phyloP scores from a whole-genome alignment of 352 stramenopile species.

The Globisporangium iwayamae region DNA sequence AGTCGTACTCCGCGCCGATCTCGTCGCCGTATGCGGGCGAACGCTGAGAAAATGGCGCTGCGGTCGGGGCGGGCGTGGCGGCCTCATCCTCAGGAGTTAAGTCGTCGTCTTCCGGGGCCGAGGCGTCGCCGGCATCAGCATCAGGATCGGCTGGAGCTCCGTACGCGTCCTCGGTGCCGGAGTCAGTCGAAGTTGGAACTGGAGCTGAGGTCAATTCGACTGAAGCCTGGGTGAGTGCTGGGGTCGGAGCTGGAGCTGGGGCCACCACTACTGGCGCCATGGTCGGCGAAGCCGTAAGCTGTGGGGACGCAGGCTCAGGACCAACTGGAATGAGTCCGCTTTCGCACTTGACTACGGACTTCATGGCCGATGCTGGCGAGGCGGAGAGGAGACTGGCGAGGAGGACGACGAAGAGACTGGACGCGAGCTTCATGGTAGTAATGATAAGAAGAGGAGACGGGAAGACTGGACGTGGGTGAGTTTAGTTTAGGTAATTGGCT shows the following conservation, averaged over 20 bases:
- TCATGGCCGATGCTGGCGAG: neutral
- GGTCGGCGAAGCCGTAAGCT: neutral
- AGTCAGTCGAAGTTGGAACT: neutral
- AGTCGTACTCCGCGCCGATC: neutral
- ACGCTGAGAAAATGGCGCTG: neutral
- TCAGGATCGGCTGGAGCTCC: neutral
- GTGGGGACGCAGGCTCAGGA: neutral
- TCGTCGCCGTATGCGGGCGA: neutral
- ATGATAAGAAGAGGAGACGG: neutral
- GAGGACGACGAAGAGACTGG: neutral
- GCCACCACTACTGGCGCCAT: neutral
- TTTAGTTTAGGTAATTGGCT: too few relatives aligned
- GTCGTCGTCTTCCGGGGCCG: neutral
- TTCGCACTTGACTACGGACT: neutral
- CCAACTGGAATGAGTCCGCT: neutral
- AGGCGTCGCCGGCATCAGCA: neutral
- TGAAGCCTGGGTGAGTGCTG: neutral
- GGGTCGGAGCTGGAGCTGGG: neutral
- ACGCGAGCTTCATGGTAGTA: neutral
- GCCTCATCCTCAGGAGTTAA: neutral
- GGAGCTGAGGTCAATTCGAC: neutral
- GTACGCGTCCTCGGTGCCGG: neutral
- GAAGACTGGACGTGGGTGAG: neutral
- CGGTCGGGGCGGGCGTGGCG: neutral
- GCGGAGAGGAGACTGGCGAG: neutral